phyloP scores from a whole-genome alignment of 805 yeast genomes.

The Starmera pachycereana region DNA sequence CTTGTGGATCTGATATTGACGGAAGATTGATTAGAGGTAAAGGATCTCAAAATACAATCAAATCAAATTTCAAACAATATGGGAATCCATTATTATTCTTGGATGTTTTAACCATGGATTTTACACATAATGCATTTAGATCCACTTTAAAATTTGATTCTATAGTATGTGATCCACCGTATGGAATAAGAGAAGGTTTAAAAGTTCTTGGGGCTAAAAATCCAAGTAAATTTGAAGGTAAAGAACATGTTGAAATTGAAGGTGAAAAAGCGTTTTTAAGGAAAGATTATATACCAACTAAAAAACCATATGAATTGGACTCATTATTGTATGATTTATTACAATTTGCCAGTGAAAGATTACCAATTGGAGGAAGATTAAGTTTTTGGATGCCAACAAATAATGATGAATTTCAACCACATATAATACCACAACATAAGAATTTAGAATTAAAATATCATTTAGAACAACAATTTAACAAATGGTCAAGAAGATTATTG shows the following conservation, averaged over 20 bases:
- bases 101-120: conserved; percentile 86
- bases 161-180: conserved; percentile 94
- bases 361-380: conserved; percentile 69
- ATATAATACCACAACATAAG: conserved; percentile 70
- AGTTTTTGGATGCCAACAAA: conserved; percentile 99
- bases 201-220: conserved; percentile 83
- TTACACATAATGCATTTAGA: conserved; percentile 82
- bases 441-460: conserved; percentile 59
- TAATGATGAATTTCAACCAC: conserved; percentile 65
- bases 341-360: conserved; percentile 56
- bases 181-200: conserved; percentile 93
- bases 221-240: conserved; percentile 57
- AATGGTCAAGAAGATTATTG: conserved; percentile 84
- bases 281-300: conserved; percentile 83
- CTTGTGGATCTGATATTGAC: conserved; percentile 88
- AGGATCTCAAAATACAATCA: conserved; percentile 37
- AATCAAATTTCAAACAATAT: conserved; percentile 69
- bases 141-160: conserved; percentile 53
- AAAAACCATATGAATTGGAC: conserved; percentile 80
- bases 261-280: conserved; percentile 71
- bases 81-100: conserved; percentile 44
- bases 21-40: conserved; percentile 70
- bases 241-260: conserved; percentile 63
- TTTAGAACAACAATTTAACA: conserved; percentile 80
- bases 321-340: conserved; percentile 69